These are phyloP conservation scores for Aureobasidium melanogenum DNA, from an alignment of 2,329 filamentous ascomycete genomes.

Conservation along the genomic window DNA sequence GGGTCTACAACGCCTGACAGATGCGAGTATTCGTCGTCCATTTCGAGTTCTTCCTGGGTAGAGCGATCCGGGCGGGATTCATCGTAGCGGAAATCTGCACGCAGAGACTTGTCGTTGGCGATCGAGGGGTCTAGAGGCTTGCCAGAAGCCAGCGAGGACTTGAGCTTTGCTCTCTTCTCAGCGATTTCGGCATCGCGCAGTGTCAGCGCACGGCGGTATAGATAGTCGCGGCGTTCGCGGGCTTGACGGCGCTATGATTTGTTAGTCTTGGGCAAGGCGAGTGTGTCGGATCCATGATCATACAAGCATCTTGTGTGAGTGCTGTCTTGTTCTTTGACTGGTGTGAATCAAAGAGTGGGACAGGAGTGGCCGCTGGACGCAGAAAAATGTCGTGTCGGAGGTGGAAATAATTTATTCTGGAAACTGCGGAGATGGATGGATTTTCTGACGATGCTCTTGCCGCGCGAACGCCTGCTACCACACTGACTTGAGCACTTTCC, in stretches of 20 bases:
- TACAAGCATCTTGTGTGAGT: not conserved
- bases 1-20: slow-evolving; percentile 89
- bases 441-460: not conserved
- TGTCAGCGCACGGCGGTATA: slow-evolving; percentile 81
- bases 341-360: not conserved
- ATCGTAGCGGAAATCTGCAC: slow-evolving; percentile 89
- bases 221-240: slow-evolving; percentile 73
- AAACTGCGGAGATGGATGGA: slow-evolving; percentile 6
- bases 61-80: slow-evolving; percentile 65
- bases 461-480: not conserved
- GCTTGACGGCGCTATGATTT: slow-evolving; percentile 53
- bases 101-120: slow-evolving; percentile 74
- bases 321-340: not conserved
- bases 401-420: slow-evolving; percentile 5
- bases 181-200: slow-evolving; percentile 87
- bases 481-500: not conserved
- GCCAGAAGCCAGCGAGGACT: slow-evolving; percentile 77
- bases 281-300: not conserved
- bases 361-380: not conserved
- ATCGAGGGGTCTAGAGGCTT: slow-evolving; percentile 75
- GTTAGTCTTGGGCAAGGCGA: not conserved
- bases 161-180: slow-evolving; percentile 80
- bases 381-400: not conserved
- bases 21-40: slow-evolving; percentile 85
- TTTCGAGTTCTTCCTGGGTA: slow-evolving; percentile 58